Conservation (phyloP, 1,139 yeast genomes). For the Lipomyces yarrowii region DNA sequence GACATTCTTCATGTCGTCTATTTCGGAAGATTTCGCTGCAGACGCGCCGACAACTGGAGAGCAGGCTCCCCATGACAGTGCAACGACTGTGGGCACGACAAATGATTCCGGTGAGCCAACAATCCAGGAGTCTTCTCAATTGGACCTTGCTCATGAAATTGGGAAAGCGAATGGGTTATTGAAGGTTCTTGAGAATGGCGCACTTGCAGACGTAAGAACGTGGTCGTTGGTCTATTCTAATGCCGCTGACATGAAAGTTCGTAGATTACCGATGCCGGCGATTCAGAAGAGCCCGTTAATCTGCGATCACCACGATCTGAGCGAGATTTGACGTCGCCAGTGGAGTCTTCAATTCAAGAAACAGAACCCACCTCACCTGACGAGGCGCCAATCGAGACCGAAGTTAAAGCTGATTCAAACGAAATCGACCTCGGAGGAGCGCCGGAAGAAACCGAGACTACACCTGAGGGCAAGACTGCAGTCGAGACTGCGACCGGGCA, state of each 20-base stretch:
- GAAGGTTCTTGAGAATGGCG: not conserved
- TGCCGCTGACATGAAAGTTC: not conserved
- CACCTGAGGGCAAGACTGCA: not conserved
- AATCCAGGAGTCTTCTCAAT: not conserved
- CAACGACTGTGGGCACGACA: not conserved
- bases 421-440: not conserved
- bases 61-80: not conserved
- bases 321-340: not conserved
- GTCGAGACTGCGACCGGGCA: not conserved
- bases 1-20: constrained; percentile 2
- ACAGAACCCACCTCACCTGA: not conserved
- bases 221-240: not conserved
- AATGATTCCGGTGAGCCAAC: not conserved
- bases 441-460: not conserved
- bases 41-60: not conserved
- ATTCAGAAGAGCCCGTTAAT: constrained; percentile 23
- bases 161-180: constrained; percentile 5
- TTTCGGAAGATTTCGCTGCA: not conserved
- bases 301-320: constrained; percentile 7
- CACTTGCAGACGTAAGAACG: constrained; percentile 4
- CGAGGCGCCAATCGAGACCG: not conserved
- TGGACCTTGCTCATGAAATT: constrained; percentile 7
- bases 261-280: constrained; percentile 16
- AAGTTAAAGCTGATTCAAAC: too few relatives aligned
- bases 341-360: not conserved